Evolutionary conservation across 2,329 filamentous ascomycete species (phyloP), one percentile per base, ranked within the genome.

Genomic region (Pestalotiopsis fici): DNA sequence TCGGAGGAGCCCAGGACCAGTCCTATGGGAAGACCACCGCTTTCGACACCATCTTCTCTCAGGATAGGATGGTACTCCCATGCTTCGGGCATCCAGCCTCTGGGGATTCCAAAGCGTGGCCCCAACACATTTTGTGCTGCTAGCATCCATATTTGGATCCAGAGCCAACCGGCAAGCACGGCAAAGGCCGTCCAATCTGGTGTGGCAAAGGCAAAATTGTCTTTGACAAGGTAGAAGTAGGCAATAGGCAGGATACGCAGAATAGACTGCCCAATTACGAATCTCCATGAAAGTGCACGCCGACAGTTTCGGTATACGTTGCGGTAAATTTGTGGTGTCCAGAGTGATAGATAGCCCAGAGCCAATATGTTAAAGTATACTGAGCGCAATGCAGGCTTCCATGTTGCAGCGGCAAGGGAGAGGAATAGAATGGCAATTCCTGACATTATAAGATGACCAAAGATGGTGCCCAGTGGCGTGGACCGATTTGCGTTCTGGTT

Each of bases 41-140:
- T 89, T 81, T 97, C 93, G 59, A 93, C 80, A 68, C 90, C 92
- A 70, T 97, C 94, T 74, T 94, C 93, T 31, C 93, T 89, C 25
- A 99, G 84, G 2, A 97, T 86, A 0, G 94, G 95, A 78, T 99
- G 95, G 77, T 99, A 99, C 76, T 99, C 95, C 87, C 97, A 99
- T 1, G 92, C 93, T 66, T 90, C 87, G n/a, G 88, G 87, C 69
- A 85, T 82, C 88, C 89, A 91, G 63, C 87, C 86, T 57, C 88
- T 86, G 2, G 90, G 91, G 0, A 98, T 82, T 65, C 94, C 94
- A 81, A 96, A 95, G n/a, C 96, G 86, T 1, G 95, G 94, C 0
- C 96, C 95, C 3, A 98, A 83, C 15, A 97, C 84, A 71, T 95
- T 93, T 82, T 99, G 96, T 55, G 88, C 91, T 1, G 84, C 88